Conservation (phyloP, 331 rosid genomes). For the Dryas integrifolia region DNA sequence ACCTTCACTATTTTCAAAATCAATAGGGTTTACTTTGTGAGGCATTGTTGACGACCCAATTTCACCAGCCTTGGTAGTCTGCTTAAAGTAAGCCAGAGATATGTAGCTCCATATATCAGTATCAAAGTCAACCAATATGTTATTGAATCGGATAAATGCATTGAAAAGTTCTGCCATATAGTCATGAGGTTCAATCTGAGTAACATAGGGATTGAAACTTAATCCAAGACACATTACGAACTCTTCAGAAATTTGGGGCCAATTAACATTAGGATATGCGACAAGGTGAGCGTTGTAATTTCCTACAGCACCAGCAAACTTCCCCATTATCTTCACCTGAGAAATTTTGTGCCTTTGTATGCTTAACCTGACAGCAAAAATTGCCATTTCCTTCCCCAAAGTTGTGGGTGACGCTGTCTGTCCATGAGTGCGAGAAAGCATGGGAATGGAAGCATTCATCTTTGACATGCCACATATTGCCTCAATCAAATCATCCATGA, state of each 20-base stretch:
- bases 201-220: conserved; percentile 71
- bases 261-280: conserved; percentile 68
- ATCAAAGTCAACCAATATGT: conserved; percentile 70
- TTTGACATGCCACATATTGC: conserved; percentile 57
- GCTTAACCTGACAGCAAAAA: conserved; percentile 75
- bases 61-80: conserved; percentile 91
- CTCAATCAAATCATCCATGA: conserved; percentile 55
- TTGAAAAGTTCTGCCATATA: conserved; percentile 83
- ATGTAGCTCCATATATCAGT: conserved; percentile 86
- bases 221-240: conserved; percentile 71
- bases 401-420: conserved; percentile 97
- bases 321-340: conserved; percentile 68
- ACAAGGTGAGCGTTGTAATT: conserved; percentile 86
- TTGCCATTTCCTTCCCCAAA: conserved; percentile 90
- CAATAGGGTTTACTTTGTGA: conserved; percentile 94
- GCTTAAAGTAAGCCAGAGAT: conserved; percentile 81
- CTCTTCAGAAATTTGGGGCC: conserved; percentile 68
- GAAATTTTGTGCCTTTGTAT: conserved; percentile 65
- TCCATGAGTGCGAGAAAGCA: conserved; percentile 92
- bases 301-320: conserved; percentile 95
- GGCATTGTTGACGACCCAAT: conserved; percentile 98
- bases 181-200: conserved; percentile 94
- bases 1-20: conserved; percentile 95
- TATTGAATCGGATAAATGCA: conserved; percentile 62
- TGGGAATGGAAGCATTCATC: conserved; percentile 60